Conservation (phyloP, 2,329 filamentous ascomycete genomes). For the Stachybotrys chlorohalonatus region DNA sequence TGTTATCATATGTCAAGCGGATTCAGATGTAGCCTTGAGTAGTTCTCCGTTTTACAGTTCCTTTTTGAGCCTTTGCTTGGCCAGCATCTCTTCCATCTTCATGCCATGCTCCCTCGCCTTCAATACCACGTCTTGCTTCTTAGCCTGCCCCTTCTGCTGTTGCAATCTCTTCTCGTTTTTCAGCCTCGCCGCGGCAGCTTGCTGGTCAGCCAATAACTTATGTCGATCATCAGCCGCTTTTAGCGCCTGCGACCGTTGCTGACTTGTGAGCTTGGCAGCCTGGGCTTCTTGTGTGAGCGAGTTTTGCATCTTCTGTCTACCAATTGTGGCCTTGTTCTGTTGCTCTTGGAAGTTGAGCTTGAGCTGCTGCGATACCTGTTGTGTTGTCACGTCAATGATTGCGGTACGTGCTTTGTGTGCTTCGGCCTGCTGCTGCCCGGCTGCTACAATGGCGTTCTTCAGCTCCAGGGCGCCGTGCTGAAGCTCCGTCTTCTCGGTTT, state of each 20-base stretch:
- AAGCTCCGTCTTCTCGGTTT: background rate
- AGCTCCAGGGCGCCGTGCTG: background rate
- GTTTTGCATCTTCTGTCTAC: background rate
- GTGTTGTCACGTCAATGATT: background rate
- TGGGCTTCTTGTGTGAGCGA: background rate
- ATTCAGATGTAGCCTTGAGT: background rate
- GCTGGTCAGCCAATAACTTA: background rate
- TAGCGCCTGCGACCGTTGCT: background rate
- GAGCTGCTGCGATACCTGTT: background rate
- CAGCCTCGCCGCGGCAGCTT: background rate
- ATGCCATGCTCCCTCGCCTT: background rate
- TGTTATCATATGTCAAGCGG: background rate
- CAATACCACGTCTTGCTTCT: background rate
- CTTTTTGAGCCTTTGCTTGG: background rate
- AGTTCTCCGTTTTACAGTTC: background rate
- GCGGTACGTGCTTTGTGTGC: background rate
- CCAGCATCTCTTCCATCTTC: background rate
- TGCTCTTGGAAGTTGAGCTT: background rate
- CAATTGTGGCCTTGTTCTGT: background rate
- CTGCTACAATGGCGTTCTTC: background rate
- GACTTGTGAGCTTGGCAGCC: background rate
- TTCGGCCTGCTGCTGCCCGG: background rate
- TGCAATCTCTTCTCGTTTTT: background rate
- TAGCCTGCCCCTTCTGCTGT: background rate
- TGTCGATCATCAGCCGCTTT: background rate